Conservation (phyloP, 2,329 filamentous ascomycete species). For the Diaporthe citriasiana region DNA sequence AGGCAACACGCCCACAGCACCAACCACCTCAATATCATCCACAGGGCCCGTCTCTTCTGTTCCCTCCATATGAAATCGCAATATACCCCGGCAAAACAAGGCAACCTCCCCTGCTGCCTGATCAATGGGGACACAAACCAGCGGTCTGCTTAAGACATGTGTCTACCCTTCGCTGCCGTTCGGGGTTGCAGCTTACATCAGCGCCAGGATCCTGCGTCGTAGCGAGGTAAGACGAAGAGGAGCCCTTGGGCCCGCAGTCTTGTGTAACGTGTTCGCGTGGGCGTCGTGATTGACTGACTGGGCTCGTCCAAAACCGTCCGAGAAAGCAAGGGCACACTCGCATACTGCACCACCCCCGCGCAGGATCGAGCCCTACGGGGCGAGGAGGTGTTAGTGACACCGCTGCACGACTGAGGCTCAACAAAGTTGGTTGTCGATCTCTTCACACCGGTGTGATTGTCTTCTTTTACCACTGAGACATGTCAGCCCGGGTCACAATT, state of each 20-base stretch:
- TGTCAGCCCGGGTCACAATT: neutral
- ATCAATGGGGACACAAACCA: slow-evolving; percentile 16
- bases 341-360: slow-evolving; percentile 11
- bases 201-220: slow-evolving; percentile 7
- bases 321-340: neutral
- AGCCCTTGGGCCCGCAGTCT: neutral
- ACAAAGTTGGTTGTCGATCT: neutral
- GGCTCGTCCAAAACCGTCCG: neutral
- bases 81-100: neutral
- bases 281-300: slow-evolving; percentile 3
- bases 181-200: slow-evolving; percentile 41
- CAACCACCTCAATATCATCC: neutral
- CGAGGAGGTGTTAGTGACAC: slow-evolving; percentile 34
- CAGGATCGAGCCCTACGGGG: slow-evolving; percentile 36
- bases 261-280: slow-evolving; percentile 26
- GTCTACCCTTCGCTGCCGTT: neutral
- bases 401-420: slow-evolving; percentile 36
- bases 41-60: neutral
- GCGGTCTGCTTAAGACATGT: slow-evolving; percentile 38
- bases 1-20: neutral
- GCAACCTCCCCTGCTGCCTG: slow-evolving; percentile 12
- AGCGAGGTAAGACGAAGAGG: slow-evolving; percentile 37
- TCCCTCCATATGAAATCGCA: neutral
- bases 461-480: neutral
- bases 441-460: neutral